Conservation (phyloP, 2,329 filamentous ascomycete genomes). For the Sporothrix dimorphospora region DNA sequence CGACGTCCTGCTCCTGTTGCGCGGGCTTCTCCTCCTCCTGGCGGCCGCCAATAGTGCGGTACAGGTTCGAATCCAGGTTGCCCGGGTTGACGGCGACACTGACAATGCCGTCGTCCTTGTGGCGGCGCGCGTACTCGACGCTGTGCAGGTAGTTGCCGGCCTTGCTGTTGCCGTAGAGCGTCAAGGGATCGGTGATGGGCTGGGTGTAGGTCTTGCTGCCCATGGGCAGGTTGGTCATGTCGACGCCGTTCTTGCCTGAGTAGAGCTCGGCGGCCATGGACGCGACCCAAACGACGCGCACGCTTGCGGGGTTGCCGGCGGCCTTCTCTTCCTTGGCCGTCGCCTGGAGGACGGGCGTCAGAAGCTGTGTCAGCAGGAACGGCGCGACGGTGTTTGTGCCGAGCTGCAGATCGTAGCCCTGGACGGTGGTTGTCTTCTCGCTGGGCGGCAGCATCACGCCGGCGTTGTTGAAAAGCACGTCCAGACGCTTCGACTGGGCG, state of each 20-base stretch:
- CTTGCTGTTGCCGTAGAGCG: conserved; percentile 37
- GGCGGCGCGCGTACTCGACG: conserved; percentile 36
- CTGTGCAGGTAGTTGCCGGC: conserved; percentile 35
- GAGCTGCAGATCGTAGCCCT: conserved; percentile 49
- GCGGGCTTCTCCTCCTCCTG: not conserved
- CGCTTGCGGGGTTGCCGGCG: conserved; percentile 13
- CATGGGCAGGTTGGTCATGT: conserved; percentile 31
- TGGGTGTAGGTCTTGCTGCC: conserved; percentile 33
- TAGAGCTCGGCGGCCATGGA: conserved; percentile 30
- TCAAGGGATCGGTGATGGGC: conserved; percentile 2
- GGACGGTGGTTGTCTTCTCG: conserved; percentile 40
- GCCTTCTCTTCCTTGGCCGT: conserved; percentile 30
- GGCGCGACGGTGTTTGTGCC: conserved; percentile 34
- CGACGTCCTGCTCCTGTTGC: conserved; percentile 12
- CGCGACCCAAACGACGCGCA: conserved; percentile 38
- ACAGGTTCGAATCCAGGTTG: conserved; percentile 37
- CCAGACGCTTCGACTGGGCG: conserved; percentile 37
- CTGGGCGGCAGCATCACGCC: conserved; percentile 43
- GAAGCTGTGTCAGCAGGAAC: conserved; percentile 36
- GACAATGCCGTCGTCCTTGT: conserved; percentile 36
- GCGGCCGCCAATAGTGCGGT: conserved; percentile 27
- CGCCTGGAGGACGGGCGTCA: conserved; percentile 35
- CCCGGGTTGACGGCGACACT: conserved; percentile 38
- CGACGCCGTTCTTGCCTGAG: conserved; percentile 31
- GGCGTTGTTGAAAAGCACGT: conserved; percentile 48